A percentile compares a stretch with the other conserved stretches of the same genome.
phyloP scores from a whole-genome alignment of 1,284 basidiomycete species.

The Jaminaea rosea region DNA sequence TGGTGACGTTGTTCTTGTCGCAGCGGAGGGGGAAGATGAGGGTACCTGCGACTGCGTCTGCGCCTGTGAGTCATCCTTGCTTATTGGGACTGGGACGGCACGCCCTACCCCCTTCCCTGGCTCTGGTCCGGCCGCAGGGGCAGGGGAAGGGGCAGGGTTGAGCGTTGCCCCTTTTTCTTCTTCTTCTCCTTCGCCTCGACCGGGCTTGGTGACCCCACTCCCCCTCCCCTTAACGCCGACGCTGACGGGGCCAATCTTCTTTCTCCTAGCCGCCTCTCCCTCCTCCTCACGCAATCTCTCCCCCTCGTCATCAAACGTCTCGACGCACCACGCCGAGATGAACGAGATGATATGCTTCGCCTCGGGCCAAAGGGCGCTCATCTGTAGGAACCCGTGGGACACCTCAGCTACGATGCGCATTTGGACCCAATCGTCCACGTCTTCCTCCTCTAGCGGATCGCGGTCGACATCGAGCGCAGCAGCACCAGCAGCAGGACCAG shows the following conservation, averaged over 20 bases:
- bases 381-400: conserved; percentile 55
- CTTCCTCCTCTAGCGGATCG: conserved; percentile 57
- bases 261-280: conserved; percentile 8
- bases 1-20: too few relatives aligned
- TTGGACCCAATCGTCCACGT: conserved; percentile 88
- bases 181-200: too few relatives aligned
- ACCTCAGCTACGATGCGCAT: conserved; percentile 55
- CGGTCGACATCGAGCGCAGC: conserved; percentile 7
- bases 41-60: too few relatives aligned
- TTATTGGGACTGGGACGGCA: too few relatives aligned
- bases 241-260: too few relatives aligned
- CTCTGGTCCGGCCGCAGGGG: conserved; percentile 1
- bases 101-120: background rate
- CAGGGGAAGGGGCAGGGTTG: conserved; percentile 1
- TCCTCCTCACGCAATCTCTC: conserved; percentile 18
- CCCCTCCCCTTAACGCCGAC: too few relatives aligned
- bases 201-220: too few relatives aligned
- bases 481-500: background rate
- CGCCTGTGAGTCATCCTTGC: too few relatives aligned
- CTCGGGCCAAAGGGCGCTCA: conserved; percentile 76
- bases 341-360: conserved; percentile 72
- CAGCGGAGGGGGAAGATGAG: too few relatives aligned
- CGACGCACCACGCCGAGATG: conserved; percentile 84
- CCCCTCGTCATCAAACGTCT: conserved; percentile 57
- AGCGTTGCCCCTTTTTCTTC: conserved; percentile 4